phyloP scores from a whole-genome alignment of 164 flowering plant species.

The Taxillus chinensis region DNA sequence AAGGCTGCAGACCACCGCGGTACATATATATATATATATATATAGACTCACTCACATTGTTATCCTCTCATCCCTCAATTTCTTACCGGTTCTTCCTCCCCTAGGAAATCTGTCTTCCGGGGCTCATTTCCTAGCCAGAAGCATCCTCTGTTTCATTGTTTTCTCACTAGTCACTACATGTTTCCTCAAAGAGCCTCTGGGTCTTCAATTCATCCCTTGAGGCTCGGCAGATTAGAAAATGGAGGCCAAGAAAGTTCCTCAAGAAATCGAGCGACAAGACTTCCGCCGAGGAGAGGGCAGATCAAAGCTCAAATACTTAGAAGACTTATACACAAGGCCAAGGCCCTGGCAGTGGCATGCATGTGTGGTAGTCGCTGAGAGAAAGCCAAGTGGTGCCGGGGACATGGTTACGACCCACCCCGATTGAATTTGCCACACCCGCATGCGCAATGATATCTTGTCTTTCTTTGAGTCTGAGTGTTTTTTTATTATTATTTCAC shows the following conservation, averaged over 20 bases:
- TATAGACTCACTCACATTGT: no score
- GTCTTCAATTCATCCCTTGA: not conserved
- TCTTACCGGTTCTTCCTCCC: not conserved
- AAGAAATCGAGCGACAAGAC: not conserved
- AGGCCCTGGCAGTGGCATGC: not conserved
- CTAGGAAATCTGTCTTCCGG: no score
- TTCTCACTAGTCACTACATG: not conserved
- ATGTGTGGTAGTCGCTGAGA: not conserved
- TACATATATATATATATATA: no score
- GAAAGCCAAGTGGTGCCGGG: not conserved
- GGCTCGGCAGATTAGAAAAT: not conserved
- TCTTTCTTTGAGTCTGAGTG: not conserved
- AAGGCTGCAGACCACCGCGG: no score
- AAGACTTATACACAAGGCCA: not conserved
- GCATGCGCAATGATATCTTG: no score
- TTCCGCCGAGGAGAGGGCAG: constrained; percentile 16
- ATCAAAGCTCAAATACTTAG: constrained; percentile 9
- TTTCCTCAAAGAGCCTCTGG: constrained; percentile 1
- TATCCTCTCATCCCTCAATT: not conserved
- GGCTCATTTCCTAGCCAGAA: no score
- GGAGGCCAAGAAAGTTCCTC: not conserved
- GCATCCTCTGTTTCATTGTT: no score
- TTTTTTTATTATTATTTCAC: not conserved
- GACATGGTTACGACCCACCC: constrained; percentile 2
- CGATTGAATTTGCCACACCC: no score